These are phyloP conservation scores for Termitomyces sp. DNA, from an alignment of 1,284 basidiomycete species.

Conservation along the genomic window DNA sequence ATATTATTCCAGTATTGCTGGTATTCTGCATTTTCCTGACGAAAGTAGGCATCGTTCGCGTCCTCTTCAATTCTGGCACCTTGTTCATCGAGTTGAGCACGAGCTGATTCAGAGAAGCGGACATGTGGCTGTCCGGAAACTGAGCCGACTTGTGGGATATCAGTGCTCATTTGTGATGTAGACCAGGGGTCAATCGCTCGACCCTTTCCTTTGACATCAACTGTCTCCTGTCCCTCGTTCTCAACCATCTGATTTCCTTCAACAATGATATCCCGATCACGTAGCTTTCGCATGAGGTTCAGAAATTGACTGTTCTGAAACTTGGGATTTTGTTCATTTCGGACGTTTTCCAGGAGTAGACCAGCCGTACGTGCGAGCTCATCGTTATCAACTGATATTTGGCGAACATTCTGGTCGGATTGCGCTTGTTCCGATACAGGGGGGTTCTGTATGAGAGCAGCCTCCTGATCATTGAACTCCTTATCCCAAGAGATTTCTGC, in stretches of 20 bases:
- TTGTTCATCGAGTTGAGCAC: slow-evolving; percentile 11
- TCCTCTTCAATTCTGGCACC: slow-evolving; percentile 35
- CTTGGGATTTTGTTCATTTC: slow-evolving; percentile 75
- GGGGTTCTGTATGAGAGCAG: slow-evolving; percentile 22
- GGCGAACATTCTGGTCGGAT: slow-evolving; percentile 20
- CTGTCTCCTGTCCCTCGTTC: slow-evolving; percentile 31
- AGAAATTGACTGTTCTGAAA: slow-evolving; percentile 88
- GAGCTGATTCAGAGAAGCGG: slow-evolving; percentile 10
- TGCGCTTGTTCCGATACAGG: slow-evolving; percentile 19
- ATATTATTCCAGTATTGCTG: slow-evolving; percentile 48
- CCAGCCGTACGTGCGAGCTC: slow-evolving; percentile 76
- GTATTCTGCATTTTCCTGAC: slow-evolving; percentile 67
- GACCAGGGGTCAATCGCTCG: slow-evolving; percentile 30
- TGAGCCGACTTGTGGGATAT: not conserved
- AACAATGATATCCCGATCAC: slow-evolving; percentile 81
- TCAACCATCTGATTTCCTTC: slow-evolving; percentile 78
- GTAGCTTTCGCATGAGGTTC: slow-evolving; percentile 79
- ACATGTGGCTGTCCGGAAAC: not conserved
- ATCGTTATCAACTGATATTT: slow-evolving; percentile 39
- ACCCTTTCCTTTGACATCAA: slow-evolving; percentile 66
- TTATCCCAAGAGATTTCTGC: slow-evolving; percentile 44
- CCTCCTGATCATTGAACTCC: slow-evolving; percentile 57
- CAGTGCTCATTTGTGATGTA: slow-evolving; percentile 4
- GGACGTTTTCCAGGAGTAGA: slow-evolving; percentile 64
- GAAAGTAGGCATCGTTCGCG: slow-evolving; percentile 63